Conservation (phyloP, 108 stramenopile genomes). For the Cyclotella kingstonii region DNA sequence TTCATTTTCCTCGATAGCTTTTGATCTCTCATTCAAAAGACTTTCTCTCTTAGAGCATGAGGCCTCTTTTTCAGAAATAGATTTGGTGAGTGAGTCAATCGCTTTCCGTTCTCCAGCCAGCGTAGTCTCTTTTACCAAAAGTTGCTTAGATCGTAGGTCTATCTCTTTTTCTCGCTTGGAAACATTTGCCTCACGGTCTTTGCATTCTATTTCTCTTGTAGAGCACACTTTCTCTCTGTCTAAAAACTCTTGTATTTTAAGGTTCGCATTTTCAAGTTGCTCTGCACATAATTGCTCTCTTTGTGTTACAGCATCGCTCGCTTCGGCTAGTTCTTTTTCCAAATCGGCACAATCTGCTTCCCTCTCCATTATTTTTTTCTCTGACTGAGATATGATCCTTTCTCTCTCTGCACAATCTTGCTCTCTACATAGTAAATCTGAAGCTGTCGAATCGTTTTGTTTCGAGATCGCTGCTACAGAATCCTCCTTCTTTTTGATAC, state of each 20-base stretch:
- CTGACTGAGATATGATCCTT: no score
- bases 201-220: constrained; percentile 13
- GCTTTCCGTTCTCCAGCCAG: constrained; percentile 15
- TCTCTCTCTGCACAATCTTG: constrained; percentile 9
- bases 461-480: constrained; percentile 5
- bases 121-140: constrained; percentile 1
- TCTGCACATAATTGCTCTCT: constrained; percentile 31
- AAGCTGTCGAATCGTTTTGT: constrained; percentile 1
- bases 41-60: constrained; percentile 18
- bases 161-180: constrained; percentile 12
- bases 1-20: constrained; percentile 13
- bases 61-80: constrained; percentile 12
- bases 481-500: constrained; percentile 14
- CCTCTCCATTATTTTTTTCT: constrained; percentile 15
- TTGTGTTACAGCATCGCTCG: constrained; percentile 23
- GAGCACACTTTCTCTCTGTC: constrained; percentile 21
- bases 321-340: constrained; percentile 22
- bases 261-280: constrained; percentile 32
- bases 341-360: constrained; percentile 14
- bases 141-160: constrained; percentile 13
- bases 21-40: constrained; percentile 3
- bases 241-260: constrained; percentile 29
- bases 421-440: constrained; percentile 5
- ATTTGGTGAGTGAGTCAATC: constrained; percentile 12
- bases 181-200: constrained; percentile 5